Base-by-base conservation (phyloP, 225 moss, liverwort and hornwort genomes). In the Marchantia paleacea region DNA sequence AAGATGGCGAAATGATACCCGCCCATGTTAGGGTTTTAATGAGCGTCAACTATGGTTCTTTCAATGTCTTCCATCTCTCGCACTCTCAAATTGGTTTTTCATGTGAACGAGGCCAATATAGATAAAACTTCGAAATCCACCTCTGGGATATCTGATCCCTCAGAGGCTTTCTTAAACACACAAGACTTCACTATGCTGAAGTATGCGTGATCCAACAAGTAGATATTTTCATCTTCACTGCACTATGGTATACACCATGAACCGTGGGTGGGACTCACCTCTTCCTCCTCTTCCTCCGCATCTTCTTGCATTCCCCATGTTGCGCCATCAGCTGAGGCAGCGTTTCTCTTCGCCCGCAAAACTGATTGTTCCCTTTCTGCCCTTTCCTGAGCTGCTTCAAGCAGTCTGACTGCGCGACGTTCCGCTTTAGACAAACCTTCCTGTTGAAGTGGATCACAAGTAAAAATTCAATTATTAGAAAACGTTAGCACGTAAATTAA, bases 261-360 rank as follows among this genome's bases (percentile, higher is more conserved):
- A 4, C 19, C 26, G 13, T 71, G 39, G 9, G 30, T 30, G 75
- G 18, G 10, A 30, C 57, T 25, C 63, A 80, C 75, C 73, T 90
- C 88, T 74, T 88, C 97, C 73, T 92, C 93, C 87, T 92, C 95
- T 85, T 83, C 92, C 85, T 94, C 94, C 73, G 99, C 99, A 86
- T 99, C 99, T 86, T 99, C 95, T 78, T 94, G 92, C 95, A 99
- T 99, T 55, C 99, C 99, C 99, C 99, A 99, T 61, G 95, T 91
- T 79, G 91, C 91, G 79, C 99, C 99, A 76, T 95, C 89, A 80
- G 88, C 78, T 51, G 91, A 86, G 69, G 88, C 83, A 61, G 91
- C 91, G 75, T 92, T 93, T 76, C 86, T 88, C 83, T 82, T 94
- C 64, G 89, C 99, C 83, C 95, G 94, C 58, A 82, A 82, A 29